Evolutionary conservation across 1,284 basidiomycete genomes (phyloP), one percentile per base, ranked within the genome.

Genomic region (Ganoderma multipileum): DNA sequence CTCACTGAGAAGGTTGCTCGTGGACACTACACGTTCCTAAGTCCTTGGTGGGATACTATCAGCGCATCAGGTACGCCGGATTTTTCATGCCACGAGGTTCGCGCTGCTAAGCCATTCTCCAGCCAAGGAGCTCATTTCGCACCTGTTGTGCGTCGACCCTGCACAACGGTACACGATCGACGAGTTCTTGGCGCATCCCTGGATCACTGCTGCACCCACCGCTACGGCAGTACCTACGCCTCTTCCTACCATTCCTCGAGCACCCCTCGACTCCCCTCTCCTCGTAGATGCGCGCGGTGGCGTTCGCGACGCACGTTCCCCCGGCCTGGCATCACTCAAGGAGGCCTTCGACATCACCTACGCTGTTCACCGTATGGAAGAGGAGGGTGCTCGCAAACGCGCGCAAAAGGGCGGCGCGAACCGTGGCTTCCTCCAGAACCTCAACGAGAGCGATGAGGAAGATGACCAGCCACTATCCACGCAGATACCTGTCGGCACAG

Each of bases 1-100:
- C 87, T 99, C 61, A 99, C 98, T 0, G 97, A 99, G 81, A 99
- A 99, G 82, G 98, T 99, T 23, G 98, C 98, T 1, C 87, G 94
- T 71, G 98, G 98, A 8, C 94, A 98, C 80, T 99, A 99, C 81
- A 99, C 98, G 0, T 99, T 99, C 86, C 83, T 99, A 63, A 97
- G 95, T 76, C 98, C 98, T 0, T 99, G 98, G 96, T 99, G 98
- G 98, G 98, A 99, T 78, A 94, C 98, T 75, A 96, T 99, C 74
- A 95, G 92, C 72, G 80, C 85, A 62, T 89, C 89, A 67, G 92
- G 94, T 95, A 74, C 67, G 85, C 81, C 59, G n/a, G 7, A 39
- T 57, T 71, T 42, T 66, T 9, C 57, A 12, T 61, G 60, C 44
- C 63, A 42, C 41, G 9, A 23, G 14, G n/a, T 59, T 52, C 58